These are phyloP conservation scores for Boletus rubroflammeus DNA, from an alignment of 768 basidiomycete genomes.

Conservation along the genomic window DNA sequence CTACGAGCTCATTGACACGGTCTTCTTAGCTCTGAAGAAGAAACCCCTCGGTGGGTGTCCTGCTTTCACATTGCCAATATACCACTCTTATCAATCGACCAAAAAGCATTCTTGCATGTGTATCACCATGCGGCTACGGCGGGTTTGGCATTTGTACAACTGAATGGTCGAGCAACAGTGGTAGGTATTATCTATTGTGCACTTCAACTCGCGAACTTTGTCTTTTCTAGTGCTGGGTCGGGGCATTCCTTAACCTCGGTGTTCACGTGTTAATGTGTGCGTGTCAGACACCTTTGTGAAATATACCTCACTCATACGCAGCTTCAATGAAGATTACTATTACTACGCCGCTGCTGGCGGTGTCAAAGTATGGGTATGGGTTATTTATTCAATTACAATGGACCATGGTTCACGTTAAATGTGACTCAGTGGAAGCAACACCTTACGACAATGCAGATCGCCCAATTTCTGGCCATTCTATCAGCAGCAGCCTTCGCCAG, in stretches of 20 bases:
- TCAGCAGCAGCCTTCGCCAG: conserved; percentile 4
- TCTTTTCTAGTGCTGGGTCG: conserved; percentile 76
- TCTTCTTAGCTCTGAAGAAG: conserved; percentile 96
- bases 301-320: neutral
- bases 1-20: conserved; percentile 88
- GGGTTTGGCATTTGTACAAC: conserved; percentile 86
- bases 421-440: conserved; percentile 21
- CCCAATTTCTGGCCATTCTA: conserved; percentile 21
- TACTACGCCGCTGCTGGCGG: conserved; percentile 90
- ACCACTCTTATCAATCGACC: neutral
- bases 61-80: neutral
- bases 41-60: conserved; percentile 77
- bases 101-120: conserved; percentile 87
- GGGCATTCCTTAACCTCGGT: conserved; percentile 79
- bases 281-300: conserved; percentile 26
- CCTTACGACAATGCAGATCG: conserved; percentile 23
- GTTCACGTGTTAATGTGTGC: conserved; percentile 97
- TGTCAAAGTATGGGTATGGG: conserved; percentile 17
- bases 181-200: conserved; percentile 43
- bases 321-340: conserved; percentile 84
- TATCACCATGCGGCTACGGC: conserved; percentile 98
- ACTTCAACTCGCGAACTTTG: neutral
- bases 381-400: neutral
- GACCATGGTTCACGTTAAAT: neutral
- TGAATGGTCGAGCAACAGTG: conserved; percentile 85